Percentiles rank a stretch among this genome's conserved stretches.
phyloP scores from a whole-genome alignment of 257 asterid genomes.

The Nicotiana undulata region DNA sequence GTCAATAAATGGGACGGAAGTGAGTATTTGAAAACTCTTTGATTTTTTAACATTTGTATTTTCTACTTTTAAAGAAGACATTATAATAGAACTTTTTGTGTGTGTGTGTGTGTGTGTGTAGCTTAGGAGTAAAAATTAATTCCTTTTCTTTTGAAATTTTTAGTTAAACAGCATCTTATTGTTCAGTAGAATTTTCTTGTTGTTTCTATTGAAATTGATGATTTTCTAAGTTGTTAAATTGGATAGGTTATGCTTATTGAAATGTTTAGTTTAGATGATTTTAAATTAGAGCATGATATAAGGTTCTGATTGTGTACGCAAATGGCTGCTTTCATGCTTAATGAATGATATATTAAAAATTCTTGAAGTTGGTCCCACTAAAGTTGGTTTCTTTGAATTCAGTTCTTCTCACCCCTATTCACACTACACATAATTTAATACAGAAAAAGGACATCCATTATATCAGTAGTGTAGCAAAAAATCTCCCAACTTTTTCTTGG shows the following conservation, averaged over 20 bases:
- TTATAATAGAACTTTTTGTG: too few species aligned
- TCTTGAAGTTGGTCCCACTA: slow-evolving; percentile 32
- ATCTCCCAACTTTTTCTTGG: neutral
- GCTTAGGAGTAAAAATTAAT: too few species aligned
- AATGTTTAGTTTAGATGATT: neutral
- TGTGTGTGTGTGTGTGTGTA: too few species aligned
- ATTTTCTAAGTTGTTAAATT: neutral
- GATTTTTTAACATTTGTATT: too few species aligned
- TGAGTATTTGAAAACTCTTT: too few species aligned
- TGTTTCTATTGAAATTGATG: neutral
- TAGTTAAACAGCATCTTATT: too few species aligned
- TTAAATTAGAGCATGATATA: neutral
- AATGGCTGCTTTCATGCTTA: slow-evolving; percentile 28
- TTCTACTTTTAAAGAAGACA: neutral
- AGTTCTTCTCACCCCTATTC: slow-evolving; percentile 22
- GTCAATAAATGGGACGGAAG: too few species aligned
- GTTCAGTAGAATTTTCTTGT: neutral
- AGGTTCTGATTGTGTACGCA: slow-evolving; percentile 15
- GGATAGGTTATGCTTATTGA: neutral
- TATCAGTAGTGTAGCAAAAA: neutral
- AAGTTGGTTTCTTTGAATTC: slow-evolving; percentile 14
- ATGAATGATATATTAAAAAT: slow-evolving; percentile 8
- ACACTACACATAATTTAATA: slow-evolving; percentile 1
- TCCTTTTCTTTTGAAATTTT: too few species aligned
- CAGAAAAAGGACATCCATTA: neutral